Conservation (phyloP, 2,329 filamentous ascomycete genomes). For the Ceratocystis lukuohia region DNA sequence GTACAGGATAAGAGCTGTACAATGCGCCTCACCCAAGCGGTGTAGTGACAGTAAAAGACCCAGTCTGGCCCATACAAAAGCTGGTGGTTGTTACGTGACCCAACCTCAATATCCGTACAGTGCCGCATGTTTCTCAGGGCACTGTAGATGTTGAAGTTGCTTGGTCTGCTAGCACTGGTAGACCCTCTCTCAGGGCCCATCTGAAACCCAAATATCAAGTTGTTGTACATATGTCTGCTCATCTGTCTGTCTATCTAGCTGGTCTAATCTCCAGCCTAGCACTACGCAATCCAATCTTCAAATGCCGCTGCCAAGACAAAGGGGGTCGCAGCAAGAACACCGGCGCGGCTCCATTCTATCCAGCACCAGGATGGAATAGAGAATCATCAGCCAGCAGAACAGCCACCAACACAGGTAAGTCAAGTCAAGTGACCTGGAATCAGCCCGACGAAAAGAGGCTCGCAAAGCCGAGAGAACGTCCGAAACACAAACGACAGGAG, state of each 20-base stretch:
- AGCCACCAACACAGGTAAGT: not conserved
- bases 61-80: not conserved
- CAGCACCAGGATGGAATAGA: not conserved
- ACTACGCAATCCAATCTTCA: not conserved
- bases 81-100: not conserved
- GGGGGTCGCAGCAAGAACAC: not conserved
- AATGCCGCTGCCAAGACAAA: conserved; percentile 1
- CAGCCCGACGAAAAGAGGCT: not conserved
- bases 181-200: too few relatives aligned
- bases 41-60: not conserved
- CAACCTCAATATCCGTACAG: not conserved
- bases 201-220: too few relatives aligned
- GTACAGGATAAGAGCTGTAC: not conserved
- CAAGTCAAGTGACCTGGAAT: not conserved
- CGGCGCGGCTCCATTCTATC: not conserved
- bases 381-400: too few relatives aligned
- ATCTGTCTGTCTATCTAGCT: too few relatives aligned
- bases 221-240: too few relatives aligned
- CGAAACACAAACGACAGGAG: not conserved
- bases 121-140: not conserved
- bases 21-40: not conserved
- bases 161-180: too few relatives aligned
- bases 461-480: not conserved
- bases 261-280: too few relatives aligned
- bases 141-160: not conserved